These are phyloP conservation scores for Venturia nashicola DNA, from an alignment of 2,329 filamentous ascomycete species.

Conservation along the genomic window DNA sequence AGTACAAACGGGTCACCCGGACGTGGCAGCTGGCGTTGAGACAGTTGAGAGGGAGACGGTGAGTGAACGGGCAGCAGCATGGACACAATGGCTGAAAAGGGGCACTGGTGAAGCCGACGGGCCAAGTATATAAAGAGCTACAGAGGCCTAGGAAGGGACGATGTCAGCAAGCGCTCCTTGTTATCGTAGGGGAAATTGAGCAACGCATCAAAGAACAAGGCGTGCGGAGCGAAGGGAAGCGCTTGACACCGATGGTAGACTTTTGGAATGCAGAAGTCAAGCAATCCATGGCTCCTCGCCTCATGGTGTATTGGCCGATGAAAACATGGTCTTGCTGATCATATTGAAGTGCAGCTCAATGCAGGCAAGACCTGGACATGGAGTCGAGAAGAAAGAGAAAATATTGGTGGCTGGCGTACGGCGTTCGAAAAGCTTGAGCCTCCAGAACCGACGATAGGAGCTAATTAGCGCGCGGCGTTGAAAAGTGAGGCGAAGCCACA, in stretches of 20 bases:
- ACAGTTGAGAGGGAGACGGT: not conserved
- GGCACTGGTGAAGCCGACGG: not conserved
- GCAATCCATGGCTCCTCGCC: not conserved
- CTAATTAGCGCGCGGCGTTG: not conserved
- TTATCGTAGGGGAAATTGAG: not conserved
- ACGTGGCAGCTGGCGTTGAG: not conserved
- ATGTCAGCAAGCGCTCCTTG: not conserved
- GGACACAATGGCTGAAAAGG: not conserved
- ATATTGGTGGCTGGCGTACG: not conserved
- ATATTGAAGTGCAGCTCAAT: not conserved
- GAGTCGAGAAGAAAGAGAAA: not conserved
- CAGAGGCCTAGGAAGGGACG: not conserved
- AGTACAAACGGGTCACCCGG: not conserved
- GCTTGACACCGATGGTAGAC: not conserved
- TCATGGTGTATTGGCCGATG: not conserved
- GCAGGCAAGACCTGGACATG: constrained; percentile 1
- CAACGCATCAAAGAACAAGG: not conserved
- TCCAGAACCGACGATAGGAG: no score
- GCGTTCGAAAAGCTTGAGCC: no score
- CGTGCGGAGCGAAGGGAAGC: not conserved
- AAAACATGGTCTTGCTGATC: no score
- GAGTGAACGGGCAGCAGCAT: not conserved
- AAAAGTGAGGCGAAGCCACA: constrained; percentile 2
- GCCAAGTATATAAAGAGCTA: not conserved
- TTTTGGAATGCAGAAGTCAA: no score